A percentile compares a stretch with the other conserved stretches of the same genome.
Conservation (phyloP, 108 stramenopile species). For the Aurantiochytrium sp. region DNA sequence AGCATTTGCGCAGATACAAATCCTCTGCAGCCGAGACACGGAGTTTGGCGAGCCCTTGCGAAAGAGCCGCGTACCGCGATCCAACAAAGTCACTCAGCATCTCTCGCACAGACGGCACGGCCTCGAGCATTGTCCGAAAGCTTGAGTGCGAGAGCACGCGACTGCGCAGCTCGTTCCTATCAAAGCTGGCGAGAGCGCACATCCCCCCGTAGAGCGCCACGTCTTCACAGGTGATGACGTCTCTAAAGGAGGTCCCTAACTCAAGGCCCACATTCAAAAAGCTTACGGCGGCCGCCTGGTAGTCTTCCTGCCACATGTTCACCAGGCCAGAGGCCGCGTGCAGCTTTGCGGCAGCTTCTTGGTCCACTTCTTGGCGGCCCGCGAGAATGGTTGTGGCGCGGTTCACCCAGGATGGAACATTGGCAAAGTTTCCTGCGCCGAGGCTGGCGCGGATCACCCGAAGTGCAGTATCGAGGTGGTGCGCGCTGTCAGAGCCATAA, state of each 20-base stretch:
- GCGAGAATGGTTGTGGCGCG: background rate
- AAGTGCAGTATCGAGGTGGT: background rate
- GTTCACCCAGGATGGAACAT: background rate
- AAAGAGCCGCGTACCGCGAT: background rate
- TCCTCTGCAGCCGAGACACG: background rate
- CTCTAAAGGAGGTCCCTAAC: background rate
- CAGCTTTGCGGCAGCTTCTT: background rate
- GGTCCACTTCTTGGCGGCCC: background rate
- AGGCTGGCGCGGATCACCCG: background rate
- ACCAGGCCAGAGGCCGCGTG: background rate
- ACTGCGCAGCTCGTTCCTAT: background rate
- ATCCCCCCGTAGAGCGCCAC: background rate
- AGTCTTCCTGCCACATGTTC: background rate
- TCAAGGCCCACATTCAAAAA: background rate
- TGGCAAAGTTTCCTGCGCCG: background rate
- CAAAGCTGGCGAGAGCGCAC: background rate
- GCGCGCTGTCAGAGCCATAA: background rate
- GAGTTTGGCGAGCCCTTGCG: background rate
- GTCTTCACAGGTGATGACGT: constrained; percentile 4
- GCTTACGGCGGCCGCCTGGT: background rate
- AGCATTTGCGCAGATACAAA: background rate
- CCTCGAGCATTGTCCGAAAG: background rate
- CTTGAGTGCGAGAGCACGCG: background rate
- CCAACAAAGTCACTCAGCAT: background rate
- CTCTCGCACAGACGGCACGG: background rate